Evolutionary conservation across 2,329 filamentous ascomycete species (phyloP).

Genomic region (Calonectria crousiana): DNA sequence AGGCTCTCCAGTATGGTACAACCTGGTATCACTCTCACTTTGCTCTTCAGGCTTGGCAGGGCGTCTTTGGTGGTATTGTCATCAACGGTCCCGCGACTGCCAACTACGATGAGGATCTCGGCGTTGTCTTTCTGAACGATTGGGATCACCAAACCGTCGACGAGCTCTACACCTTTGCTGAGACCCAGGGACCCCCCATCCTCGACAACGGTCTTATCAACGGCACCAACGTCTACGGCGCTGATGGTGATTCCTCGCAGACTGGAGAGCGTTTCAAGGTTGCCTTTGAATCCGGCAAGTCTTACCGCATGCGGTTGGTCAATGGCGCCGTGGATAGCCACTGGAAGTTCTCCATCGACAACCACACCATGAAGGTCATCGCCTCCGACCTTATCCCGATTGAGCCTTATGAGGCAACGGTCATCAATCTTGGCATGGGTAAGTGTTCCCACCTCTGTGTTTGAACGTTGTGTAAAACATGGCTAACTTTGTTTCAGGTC

Average conservation of each 20-base stretch:
- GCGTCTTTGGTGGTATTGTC: conserved; percentile 70
- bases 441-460: not conserved
- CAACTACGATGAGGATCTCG: conserved; percentile 74
- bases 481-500: conserved; percentile 57
- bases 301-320: conserved; percentile 61
- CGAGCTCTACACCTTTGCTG: conserved; percentile 47
- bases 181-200: conserved; percentile 48
- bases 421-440: conserved; percentile 40
- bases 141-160: conserved; percentile 65
- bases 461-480: conserved; percentile 40
- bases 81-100: conserved; percentile 70
- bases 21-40: conserved; percentile 74
- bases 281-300: conserved; percentile 55
- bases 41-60: conserved; percentile 61
- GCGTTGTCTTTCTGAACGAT: conserved; percentile 68
- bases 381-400: conserved; percentile 69
- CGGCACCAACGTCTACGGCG: conserved; percentile 54
- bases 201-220: conserved; percentile 61
- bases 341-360: conserved; percentile 65
- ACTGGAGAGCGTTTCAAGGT: conserved; percentile 52
- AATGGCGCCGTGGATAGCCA: conserved; percentile 60
- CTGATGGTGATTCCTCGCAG: conserved; percentile 41
- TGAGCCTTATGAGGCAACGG: conserved; percentile 62
- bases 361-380: conserved; percentile 69
- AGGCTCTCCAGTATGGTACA: conserved; percentile 66